phyloP scores from a whole-genome alignment of 2,329 filamentous ascomycete genomes.

The Cyanodermella asteris region DNA sequence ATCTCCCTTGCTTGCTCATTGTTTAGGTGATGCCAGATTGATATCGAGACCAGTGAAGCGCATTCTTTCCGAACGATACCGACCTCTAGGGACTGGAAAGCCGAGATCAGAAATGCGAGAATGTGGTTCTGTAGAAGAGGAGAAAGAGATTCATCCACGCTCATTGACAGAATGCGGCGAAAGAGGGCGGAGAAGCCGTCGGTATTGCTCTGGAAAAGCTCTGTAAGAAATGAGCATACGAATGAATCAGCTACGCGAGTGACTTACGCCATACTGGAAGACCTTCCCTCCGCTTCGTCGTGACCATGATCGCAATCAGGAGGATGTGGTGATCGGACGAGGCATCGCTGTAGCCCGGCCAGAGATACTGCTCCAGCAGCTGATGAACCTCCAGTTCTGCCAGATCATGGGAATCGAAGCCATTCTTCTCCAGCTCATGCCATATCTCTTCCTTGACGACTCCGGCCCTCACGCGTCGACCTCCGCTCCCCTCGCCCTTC shows the following conservation, averaged over 20 bases:
- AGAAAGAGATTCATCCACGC: constrained; percentile 46
- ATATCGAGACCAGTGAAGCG: constrained; percentile 80
- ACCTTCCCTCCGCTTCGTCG: constrained; percentile 71
- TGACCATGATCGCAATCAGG: constrained; percentile 64
- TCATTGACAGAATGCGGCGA: constrained; percentile 73
- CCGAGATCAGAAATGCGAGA: constrained; percentile 72
- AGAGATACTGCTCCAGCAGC: constrained; percentile 79
- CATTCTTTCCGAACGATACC: constrained; percentile 84
- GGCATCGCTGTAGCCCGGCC: constrained; percentile 78
- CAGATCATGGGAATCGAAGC: constrained; percentile 56
- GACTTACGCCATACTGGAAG: constrained; percentile 67
- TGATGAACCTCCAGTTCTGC: constrained; percentile 76
- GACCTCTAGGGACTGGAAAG: constrained; percentile 85
- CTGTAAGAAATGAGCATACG: constrained; percentile 18
- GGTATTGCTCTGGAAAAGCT: constrained; percentile 53
- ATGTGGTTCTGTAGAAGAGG: constrained; percentile 53
- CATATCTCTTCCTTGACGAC: constrained; percentile 74
- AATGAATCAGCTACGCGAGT: neutral
- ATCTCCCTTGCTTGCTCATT: constrained; percentile 52
- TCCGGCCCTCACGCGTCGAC: constrained; percentile 54
- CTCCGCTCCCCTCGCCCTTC: constrained; percentile 47
- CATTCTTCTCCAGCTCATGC: constrained; percentile 64
- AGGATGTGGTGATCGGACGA: constrained; percentile 83
- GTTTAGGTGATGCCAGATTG: constrained; percentile 84
- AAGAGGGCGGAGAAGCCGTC: constrained; percentile 77